phyloP scores from a whole-genome alignment of 2,329 filamentous ascomycete genomes.

The Cladosporium sp. region DNA sequence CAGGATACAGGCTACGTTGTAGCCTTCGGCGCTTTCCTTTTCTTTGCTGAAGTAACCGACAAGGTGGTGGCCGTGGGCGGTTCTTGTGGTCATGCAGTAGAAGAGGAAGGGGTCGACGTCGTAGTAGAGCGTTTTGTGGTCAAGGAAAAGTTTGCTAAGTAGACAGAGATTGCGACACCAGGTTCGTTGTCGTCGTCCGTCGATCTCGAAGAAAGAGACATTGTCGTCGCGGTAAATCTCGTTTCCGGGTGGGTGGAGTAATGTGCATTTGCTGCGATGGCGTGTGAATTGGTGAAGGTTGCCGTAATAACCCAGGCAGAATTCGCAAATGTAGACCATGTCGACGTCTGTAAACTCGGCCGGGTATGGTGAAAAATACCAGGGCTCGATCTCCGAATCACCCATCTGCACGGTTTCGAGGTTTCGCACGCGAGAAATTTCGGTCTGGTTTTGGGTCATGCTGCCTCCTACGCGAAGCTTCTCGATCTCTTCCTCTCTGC shows the following conservation, averaged over 20 bases:
- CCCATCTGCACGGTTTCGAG: slow-evolving; percentile 94
- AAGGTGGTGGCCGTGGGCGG: slow-evolving; percentile 85
- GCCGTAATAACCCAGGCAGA: slow-evolving; percentile 88
- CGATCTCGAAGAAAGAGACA: slow-evolving; percentile 95
- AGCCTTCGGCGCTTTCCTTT: slow-evolving; percentile 92
- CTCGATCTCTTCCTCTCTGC: slow-evolving; percentile 88
- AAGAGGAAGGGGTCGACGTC: slow-evolving; percentile 99
- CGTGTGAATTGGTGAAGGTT: slow-evolving; percentile 76
- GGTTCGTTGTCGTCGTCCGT: slow-evolving; percentile 85
- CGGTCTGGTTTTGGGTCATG: slow-evolving; percentile 98
- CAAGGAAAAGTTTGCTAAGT: slow-evolving; percentile 91
- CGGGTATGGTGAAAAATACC: slow-evolving; percentile 98
- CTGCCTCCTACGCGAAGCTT: slow-evolving; percentile 90
- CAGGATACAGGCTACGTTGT: slow-evolving; percentile 97
- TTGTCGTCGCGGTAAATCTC: slow-evolving; percentile 96
- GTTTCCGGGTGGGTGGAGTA: slow-evolving; percentile 91
- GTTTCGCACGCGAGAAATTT: slow-evolving; percentile 93
- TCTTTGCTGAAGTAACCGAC: slow-evolving; percentile 99
- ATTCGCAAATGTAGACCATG: slow-evolving; percentile 93
- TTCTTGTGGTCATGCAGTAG: slow-evolving; percentile 91
- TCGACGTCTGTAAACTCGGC: slow-evolving; percentile 83
- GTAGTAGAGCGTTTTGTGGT: slow-evolving; percentile 98
- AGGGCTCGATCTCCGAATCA: slow-evolving; percentile 84
- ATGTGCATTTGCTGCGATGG: slow-evolving; percentile 82
- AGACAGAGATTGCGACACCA: slow-evolving; percentile 97